A percentile compares a stretch with the other conserved stretches of the same genome.
These are phyloP conservation scores for Pseudonitzschia delicatissima DNA, from an alignment of 108 stramenopile species.

Conservation along the genomic window DNA sequence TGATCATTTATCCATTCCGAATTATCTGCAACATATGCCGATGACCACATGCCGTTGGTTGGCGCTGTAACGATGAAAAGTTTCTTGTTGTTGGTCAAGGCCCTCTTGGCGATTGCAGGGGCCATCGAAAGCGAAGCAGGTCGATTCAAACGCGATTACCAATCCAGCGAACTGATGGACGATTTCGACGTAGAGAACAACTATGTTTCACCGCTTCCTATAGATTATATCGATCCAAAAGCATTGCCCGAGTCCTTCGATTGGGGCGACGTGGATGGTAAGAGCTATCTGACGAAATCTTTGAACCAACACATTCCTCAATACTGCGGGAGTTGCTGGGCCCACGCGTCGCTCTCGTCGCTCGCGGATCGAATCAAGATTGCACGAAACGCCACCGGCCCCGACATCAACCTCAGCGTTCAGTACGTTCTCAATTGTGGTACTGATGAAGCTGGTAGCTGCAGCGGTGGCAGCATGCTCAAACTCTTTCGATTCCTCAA, in stretches of 20 bases:
- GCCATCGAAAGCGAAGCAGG: too few relatives aligned
- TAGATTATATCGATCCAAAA: slow-evolving; percentile 30
- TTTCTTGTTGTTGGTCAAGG: too few relatives aligned
- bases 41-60: too few relatives aligned
- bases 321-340: slow-evolving; percentile 81
- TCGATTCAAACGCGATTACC: too few relatives aligned
- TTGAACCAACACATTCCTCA: slow-evolving; percentile 94
- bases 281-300: slow-evolving; percentile 68
- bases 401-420: slow-evolving; percentile 53
- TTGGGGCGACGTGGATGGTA: slow-evolving; percentile 84
- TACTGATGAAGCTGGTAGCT: slow-evolving; percentile 48
- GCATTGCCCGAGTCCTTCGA: slow-evolving; percentile 54
- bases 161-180: slow-evolving; percentile 2
- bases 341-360: slow-evolving; percentile 74
- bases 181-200: not conserved
- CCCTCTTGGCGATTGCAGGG: too few relatives aligned
- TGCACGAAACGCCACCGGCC: slow-evolving; percentile 56
- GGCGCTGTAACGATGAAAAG: too few relatives aligned
- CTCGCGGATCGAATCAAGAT: slow-evolving; percentile 93
- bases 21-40: too few relatives aligned
- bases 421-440: slow-evolving; percentile 90
- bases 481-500: slow-evolving; percentile 73
- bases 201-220: slow-evolving; percentile 34
- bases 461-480: slow-evolving; percentile 72
- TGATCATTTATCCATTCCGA: too few relatives aligned